These are phyloP conservation scores for Colletotrichum tanaceti DNA, from an alignment of 2,329 filamentous ascomycete species.

Conservation along the genomic window DNA sequence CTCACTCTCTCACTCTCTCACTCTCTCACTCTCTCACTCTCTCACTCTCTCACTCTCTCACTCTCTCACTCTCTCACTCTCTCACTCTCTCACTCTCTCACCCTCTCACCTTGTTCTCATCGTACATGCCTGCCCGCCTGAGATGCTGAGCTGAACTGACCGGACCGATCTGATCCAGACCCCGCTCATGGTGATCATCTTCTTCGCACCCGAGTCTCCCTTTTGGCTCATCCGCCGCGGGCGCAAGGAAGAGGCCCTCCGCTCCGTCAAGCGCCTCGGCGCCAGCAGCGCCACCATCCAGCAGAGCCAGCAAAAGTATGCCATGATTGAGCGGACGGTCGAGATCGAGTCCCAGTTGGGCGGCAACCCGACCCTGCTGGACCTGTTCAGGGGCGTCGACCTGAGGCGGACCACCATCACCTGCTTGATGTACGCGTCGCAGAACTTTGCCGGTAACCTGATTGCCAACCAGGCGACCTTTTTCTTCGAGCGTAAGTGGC, in stretches of 20 bases:
- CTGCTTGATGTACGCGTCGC: conserved; percentile 67
- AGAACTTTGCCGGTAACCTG: conserved; percentile 70
- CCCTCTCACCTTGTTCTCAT: accelerated
- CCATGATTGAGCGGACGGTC: conserved; percentile 68
- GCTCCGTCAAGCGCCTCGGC: conserved; percentile 60
- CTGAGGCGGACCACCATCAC: conserved; percentile 66
- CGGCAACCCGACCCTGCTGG: conserved; percentile 59
- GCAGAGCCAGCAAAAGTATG: conserved; percentile 57
- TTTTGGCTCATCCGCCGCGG: conserved; percentile 67
- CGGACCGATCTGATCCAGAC: conserved; percentile 47
- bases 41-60: too few relatives aligned
- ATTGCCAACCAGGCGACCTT: conserved; percentile 72
- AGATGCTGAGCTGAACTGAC: conserved; percentile 10
- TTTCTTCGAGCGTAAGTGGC: conserved; percentile 61
- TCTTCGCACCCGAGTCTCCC: conserved; percentile 61
- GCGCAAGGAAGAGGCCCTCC: conserved; percentile 54
- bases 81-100: too few relatives aligned
- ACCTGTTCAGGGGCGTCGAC: conserved; percentile 66
- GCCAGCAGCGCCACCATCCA: conserved; percentile 41
- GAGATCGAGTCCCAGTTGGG: conserved; percentile 60
- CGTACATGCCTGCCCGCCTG: too few relatives aligned
- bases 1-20: too few relatives aligned
- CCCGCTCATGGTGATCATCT: conserved; percentile 64
- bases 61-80: too few relatives aligned
- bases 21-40: too few relatives aligned